Evolutionary conservation across 768 basidiomycete genomes (phyloP).

Genomic region (Lenzites betulinus): DNA sequence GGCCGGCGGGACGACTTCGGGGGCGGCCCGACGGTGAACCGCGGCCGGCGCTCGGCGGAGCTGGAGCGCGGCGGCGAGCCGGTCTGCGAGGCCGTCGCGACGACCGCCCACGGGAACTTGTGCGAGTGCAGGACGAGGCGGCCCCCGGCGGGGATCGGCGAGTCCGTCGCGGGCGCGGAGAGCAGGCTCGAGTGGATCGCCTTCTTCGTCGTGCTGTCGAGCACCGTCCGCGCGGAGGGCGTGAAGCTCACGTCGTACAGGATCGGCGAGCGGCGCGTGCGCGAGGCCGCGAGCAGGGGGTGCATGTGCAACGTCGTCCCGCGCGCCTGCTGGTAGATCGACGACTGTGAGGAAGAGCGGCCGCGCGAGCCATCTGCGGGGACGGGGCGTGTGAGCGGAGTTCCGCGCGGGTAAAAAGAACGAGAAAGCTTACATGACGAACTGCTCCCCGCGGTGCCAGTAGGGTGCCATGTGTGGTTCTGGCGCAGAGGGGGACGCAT

Average conservation of each 20-base stretch:
- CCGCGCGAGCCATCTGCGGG: conserved; percentile 28
- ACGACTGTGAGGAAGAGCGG: conserved; percentile 25
- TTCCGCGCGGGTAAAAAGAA: background rate
- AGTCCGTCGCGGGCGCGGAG: conserved; percentile 65
- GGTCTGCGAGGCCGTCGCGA: conserved; percentile 41
- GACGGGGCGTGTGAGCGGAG: conserved; percentile 1
- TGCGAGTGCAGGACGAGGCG: conserved; percentile 55
- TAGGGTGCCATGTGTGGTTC: conserved; percentile 49
- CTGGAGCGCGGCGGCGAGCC: background rate
- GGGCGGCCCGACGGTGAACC: conserved; percentile 33
- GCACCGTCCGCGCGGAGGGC: conserved; percentile 57
- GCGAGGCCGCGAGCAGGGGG: conserved; percentile 59
- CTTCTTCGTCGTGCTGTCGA: conserved; percentile 54
- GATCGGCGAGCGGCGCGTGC: conserved; percentile 59
- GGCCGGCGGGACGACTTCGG: conserved; percentile 25
- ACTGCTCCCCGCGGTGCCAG: conserved; percentile 38
- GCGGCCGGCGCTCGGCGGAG: conserved; percentile 21
- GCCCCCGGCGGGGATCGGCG: conserved; percentile 47
- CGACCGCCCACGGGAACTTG: conserved; percentile 63
- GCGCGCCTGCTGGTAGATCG: conserved; percentile 32
- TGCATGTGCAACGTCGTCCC: conserved; percentile 56
- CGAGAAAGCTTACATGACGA: conserved; percentile 41
- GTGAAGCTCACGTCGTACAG: conserved; percentile 59
- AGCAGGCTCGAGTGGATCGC: conserved; percentile 59
- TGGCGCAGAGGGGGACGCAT: conserved; percentile 50